Evolutionary conservation across 805 yeast genomes (phyloP).

Genomic region (Candida berthetii): DNA sequence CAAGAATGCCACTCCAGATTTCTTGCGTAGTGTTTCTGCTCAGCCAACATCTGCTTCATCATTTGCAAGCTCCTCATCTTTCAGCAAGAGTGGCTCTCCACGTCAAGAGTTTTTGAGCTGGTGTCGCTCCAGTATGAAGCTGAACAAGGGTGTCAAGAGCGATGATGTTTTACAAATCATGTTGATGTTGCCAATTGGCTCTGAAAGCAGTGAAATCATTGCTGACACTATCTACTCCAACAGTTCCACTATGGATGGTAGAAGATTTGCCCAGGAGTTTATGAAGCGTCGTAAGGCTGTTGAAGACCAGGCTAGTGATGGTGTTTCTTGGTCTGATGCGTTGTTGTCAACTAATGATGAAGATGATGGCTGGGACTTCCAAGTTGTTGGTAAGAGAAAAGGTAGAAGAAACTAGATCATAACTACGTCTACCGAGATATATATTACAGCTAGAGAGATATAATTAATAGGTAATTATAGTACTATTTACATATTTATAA

Average conservation of each 20-base stretch:
- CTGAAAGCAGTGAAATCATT: slow-evolving; percentile 77
- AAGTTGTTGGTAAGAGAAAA: slow-evolving; percentile 60
- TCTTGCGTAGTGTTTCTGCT: slow-evolving; percentile 32
- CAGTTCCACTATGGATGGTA: slow-evolving; percentile 88
- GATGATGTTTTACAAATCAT: slow-evolving; percentile 78
- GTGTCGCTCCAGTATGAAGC: slow-evolving; percentile 62
- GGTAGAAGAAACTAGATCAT: slow-evolving; percentile 32
- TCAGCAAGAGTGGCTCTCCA: slow-evolving; percentile 21
- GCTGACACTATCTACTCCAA: slow-evolving; percentile 89
- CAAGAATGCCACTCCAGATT: slow-evolving; percentile 23
- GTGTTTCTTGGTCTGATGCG: slow-evolving; percentile 72
- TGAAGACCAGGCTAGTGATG: slow-evolving; percentile 45
- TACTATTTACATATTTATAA: too few relatives aligned
- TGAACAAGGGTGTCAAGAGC: slow-evolving; percentile 69
- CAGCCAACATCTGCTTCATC: slow-evolving; percentile 6
- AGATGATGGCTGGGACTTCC: slow-evolving; percentile 54
- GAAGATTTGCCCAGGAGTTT: slow-evolving; percentile 90
- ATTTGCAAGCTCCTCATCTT: slow-evolving; percentile 1
- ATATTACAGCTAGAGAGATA: too few relatives aligned
- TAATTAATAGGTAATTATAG: too few relatives aligned
- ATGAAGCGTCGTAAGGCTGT: slow-evolving; percentile 68
- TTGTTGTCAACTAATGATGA: slow-evolving; percentile 34
- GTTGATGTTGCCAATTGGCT: slow-evolving; percentile 68
- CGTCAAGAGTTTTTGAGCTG: slow-evolving; percentile 63
- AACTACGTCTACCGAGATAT: too few relatives aligned